Evolutionary conservation across 495 filamentous ascomycete genomes (phyloP).

Genomic region (Thozetella sp.): DNA sequence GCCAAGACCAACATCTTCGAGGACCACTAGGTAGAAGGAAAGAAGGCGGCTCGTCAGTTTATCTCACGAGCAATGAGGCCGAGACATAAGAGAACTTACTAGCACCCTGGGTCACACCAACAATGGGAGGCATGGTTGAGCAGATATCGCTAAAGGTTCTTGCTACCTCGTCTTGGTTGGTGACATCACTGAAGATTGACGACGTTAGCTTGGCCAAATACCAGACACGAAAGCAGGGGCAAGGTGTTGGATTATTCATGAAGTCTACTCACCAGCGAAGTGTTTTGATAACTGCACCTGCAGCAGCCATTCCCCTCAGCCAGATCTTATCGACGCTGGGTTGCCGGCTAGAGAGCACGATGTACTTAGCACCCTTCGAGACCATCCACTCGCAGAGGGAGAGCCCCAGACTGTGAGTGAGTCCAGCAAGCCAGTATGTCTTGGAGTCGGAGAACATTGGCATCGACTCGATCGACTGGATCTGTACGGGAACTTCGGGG

Average conservation of each 20-base stretch:
- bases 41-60: slow-evolving; percentile 42
- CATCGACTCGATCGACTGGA: background rate
- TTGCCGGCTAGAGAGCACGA: slow-evolving; percentile 46
- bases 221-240: background rate
- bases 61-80: slow-evolving; percentile 44
- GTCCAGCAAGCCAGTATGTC: slow-evolving; percentile 49
- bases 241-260: background rate
- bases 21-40: slow-evolving; percentile 33
- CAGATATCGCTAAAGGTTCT: slow-evolving; percentile 2
- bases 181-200: slow-evolving; percentile 5
- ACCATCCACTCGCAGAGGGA: slow-evolving; percentile 54
- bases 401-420: slow-evolving; percentile 42
- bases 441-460: slow-evolving; percentile 9
- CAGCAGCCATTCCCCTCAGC: background rate
- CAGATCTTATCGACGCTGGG: background rate
- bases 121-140: slow-evolving; percentile 30
- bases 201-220: background rate
- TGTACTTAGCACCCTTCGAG: slow-evolving; percentile 36
- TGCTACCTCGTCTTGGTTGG: background rate
- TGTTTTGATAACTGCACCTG: background rate
- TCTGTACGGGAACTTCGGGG: background rate
- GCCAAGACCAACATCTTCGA: slow-evolving; percentile 47
- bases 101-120: slow-evolving; percentile 35
- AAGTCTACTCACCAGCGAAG: background rate
- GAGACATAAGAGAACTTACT: background rate